Percentiles rank a stretch among this genome's conserved stretches.
Evolutionary conservation across 768 basidiomycete species (phyloP).

Genomic region (Suillus clintonianus): DNA sequence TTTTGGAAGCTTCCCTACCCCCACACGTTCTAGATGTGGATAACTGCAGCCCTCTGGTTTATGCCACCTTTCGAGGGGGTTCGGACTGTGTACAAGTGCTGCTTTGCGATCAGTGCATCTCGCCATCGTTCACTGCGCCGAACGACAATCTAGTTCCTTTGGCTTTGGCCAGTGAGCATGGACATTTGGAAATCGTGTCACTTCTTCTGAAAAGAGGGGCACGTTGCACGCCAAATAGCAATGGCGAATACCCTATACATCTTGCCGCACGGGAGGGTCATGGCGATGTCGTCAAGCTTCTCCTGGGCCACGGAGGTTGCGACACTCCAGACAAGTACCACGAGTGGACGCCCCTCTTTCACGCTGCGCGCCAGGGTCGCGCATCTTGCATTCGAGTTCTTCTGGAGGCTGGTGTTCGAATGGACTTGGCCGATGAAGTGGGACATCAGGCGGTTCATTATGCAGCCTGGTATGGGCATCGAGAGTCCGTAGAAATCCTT

Average conservation of each 20-base stretch:
- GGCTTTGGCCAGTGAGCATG: conserved; percentile 88
- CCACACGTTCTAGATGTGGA: conserved; percentile 83
- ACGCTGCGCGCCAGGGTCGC: conserved; percentile 89
- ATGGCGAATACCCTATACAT: conserved; percentile 97
- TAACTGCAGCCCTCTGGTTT: conserved; percentile 91
- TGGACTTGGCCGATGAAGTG: conserved; percentile 80
- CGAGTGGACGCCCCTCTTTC: conserved; percentile 97
- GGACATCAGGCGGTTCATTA: conserved; percentile 88
- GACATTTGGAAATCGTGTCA: conserved; percentile 80
- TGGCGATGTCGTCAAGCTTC: conserved; percentile 74
- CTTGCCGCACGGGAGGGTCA: conserved; percentile 94
- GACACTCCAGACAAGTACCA: conserved; percentile 94
- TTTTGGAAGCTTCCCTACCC: conserved; percentile 69
- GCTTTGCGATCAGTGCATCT: conserved; percentile 68
- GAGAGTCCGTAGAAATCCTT: conserved; percentile 63
- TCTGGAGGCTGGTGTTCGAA: conserved; percentile 75
- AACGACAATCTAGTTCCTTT: conserved; percentile 80
- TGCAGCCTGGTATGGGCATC: conserved; percentile 95
- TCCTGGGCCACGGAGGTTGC: conserved; percentile 76
- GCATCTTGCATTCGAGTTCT: conserved; percentile 73
- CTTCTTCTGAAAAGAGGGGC: conserved; percentile 80
- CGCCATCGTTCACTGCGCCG: conserved; percentile 55
- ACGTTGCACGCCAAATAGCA: conserved; percentile 79
- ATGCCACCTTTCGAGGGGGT: conserved; percentile 86
- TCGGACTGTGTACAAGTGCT: conserved; percentile 84